Evolutionary conservation across 768 basidiomycete species (phyloP).

Genomic region (Suillus subalutaceus): DNA sequence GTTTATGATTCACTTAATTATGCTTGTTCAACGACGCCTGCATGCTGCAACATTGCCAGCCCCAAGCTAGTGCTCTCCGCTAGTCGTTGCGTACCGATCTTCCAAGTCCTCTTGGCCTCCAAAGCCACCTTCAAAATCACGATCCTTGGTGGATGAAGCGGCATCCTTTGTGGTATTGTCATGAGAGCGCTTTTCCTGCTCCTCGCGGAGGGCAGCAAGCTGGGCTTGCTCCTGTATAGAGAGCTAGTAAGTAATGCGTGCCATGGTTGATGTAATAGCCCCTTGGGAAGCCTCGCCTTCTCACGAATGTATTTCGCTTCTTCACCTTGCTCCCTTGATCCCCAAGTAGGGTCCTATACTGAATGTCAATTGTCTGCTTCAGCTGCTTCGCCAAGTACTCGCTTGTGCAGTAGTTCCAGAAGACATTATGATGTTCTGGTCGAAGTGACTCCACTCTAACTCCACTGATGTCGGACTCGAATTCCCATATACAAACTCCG

Average conservation of each 20-base stretch:
- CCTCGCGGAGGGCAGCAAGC: slow-evolving; percentile 49
- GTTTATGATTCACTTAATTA: background rate
- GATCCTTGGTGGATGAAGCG: slow-evolving; percentile 23
- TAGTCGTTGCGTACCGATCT: slow-evolving; percentile 78
- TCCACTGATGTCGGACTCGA: too few relatives aligned
- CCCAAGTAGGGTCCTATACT: slow-evolving; percentile 51
- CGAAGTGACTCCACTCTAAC: background rate
- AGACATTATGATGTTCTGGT: slow-evolving; percentile 30
- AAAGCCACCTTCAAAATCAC: slow-evolving; percentile 73
- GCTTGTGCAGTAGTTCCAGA: slow-evolving; percentile 42
- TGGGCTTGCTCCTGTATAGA: slow-evolving; percentile 57
- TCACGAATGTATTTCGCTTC: slow-evolving; percentile 54
- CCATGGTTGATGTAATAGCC: background rate
- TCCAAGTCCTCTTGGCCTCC: slow-evolving; percentile 83
- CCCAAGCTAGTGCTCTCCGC: slow-evolving; percentile 59
- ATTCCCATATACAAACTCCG: background rate
- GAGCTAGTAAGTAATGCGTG: background rate
- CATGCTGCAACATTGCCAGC: background rate
- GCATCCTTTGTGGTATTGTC: slow-evolving; percentile 16
- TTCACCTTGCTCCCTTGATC: slow-evolving; percentile 55
- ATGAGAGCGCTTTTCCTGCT: slow-evolving; percentile 30
- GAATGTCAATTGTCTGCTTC: background rate
- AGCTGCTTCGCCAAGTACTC: slow-evolving; percentile 9
- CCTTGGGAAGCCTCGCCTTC: slow-evolving; percentile 41
- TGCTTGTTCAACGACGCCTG: background rate